Conservation (phyloP, 2,329 filamentous ascomycete species). For the Cryphonectria japonica region DNA sequence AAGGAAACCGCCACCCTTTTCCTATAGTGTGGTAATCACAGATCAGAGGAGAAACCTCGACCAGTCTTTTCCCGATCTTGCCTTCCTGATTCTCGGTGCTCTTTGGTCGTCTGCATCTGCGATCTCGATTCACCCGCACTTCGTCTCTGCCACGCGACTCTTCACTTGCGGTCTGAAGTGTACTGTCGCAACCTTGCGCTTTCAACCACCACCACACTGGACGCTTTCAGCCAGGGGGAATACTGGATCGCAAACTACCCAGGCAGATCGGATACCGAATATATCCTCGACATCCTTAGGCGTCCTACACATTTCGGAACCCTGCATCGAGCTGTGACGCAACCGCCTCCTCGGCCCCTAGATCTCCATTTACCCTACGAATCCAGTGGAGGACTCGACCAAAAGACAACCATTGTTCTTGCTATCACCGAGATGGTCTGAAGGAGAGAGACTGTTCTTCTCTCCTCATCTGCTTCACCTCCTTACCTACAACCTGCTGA, state of each 20-base stretch:
- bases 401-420: neutral
- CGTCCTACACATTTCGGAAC: neutral
- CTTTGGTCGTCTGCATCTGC: neutral
- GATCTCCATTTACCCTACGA: neutral
- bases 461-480: slow-evolving; percentile 2
- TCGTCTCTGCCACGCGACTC: slow-evolving; percentile 13
- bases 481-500: neutral
- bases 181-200: slow-evolving; percentile 21
- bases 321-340: slow-evolving; percentile 14
- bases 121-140: slow-evolving; percentile 18
- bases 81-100: neutral
- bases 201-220: slow-evolving; percentile 9
- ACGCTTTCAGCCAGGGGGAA: neutral
- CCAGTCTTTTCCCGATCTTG: slow-evolving; percentile 13
- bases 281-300: slow-evolving; percentile 14
- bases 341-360: slow-evolving; percentile 11
- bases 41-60: slow-evolving; percentile 3
- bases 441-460: neutral
- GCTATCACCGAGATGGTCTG: slow-evolving; percentile 27
- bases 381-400: neutral
- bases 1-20: slow-evolving; percentile 26
- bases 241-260: slow-evolving; percentile 17
- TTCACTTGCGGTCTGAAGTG: neutral
- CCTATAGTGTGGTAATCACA: neutral
- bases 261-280: slow-evolving; percentile 10